These are phyloP conservation scores for Eustoma russellianum DNA, from an alignment of 257 asterid species.

Conservation along the genomic window DNA sequence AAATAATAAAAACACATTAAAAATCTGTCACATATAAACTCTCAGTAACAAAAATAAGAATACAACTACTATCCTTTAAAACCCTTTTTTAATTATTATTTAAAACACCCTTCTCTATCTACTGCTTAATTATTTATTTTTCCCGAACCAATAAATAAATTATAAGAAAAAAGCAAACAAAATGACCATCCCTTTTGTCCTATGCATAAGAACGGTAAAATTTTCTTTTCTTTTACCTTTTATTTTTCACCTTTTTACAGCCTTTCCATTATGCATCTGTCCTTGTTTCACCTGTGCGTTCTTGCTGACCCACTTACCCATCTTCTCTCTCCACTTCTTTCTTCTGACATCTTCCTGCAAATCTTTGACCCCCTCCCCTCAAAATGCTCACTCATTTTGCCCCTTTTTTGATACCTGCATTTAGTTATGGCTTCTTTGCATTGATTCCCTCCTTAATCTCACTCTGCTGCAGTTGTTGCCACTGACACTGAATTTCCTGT, in stretches of 20 bases:
- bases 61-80: slow-evolving; percentile 9
- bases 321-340: not conserved
- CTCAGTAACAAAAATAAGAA: slow-evolving; percentile 14
- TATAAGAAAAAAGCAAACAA: slow-evolving; percentile 4
- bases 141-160: slow-evolving; percentile 46
- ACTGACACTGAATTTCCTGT: slow-evolving; percentile 22
- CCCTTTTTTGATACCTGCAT: not conserved
- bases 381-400: slow-evolving; percentile 13
- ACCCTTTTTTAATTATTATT: slow-evolving; percentile 8
- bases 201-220: too few species aligned
- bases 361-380: slow-evolving; percentile 22
- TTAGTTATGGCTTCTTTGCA: too few species aligned
- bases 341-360: slow-evolving; percentile 31
- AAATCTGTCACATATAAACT: slow-evolving; percentile 42
- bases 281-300: slow-evolving; percentile 11
- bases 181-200: not conserved
- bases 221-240: not conserved
- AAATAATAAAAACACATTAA: slow-evolving; percentile 8
- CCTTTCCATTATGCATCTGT: slow-evolving; percentile 13
- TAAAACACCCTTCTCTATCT: slow-evolving; percentile 13
- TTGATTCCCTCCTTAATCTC: too few species aligned
- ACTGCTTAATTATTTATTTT: slow-evolving; percentile 23
- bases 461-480: slow-evolving; percentile 28
- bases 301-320: slow-evolving; percentile 8
- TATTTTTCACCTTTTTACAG: slow-evolving; percentile 10